Conservation (phyloP, 2,329 filamentous ascomycete species). For the Alternaria alternata region DNA sequence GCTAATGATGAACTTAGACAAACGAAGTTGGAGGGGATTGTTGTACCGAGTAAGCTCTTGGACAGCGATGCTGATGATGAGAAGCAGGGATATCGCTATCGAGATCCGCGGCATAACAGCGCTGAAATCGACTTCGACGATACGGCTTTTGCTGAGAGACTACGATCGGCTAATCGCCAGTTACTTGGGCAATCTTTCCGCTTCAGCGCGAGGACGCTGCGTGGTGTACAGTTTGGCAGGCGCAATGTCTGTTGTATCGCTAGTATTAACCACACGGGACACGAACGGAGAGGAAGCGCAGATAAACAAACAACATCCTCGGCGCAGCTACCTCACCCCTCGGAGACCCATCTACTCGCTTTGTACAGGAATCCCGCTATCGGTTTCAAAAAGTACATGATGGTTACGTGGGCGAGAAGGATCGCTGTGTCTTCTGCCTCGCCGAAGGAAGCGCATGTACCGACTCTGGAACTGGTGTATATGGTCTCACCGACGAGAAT, state of each 20-base stretch:
- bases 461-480: not conserved
- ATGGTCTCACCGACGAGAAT: conserved; percentile 26
- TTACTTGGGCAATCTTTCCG: conserved; percentile 35
- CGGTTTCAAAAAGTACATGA: not conserved
- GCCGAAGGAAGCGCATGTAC: not conserved
- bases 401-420: not conserved
- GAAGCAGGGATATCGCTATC: not conserved
- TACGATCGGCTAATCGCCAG: conserved; percentile 24
- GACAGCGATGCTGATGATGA: not conserved
- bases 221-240: conserved; percentile 26
- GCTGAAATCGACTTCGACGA: conserved; percentile 35
- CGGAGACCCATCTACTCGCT: not conserved
- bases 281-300: not conserved
- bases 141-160: conserved; percentile 28
- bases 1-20: not conserved
- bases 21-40: not conserved
- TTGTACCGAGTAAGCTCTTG: not conserved
- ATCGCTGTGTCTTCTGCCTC: not conserved
- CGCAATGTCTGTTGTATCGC: too few species aligned
- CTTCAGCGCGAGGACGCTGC: conserved; percentile 33
- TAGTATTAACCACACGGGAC: too few species aligned
- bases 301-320: not conserved
- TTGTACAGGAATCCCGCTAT: not conserved
- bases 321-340: rapidly evolving
- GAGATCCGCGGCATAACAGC: not conserved